Base-by-base conservation (phyloP, 331 rosid genomes). In the Acacia concinna region DNA sequence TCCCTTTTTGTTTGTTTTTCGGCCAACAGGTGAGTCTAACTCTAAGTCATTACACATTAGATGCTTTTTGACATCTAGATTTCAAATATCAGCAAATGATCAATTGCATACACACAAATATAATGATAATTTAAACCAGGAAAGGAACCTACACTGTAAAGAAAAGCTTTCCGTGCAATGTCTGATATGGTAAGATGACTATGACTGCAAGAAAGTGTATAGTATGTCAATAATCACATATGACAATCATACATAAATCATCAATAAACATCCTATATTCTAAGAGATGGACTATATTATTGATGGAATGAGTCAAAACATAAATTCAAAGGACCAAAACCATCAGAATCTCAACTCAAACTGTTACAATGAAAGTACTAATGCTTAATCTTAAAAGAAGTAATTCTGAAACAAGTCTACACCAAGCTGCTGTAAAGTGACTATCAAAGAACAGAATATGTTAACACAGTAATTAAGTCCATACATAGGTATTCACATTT, bases 121-220 rank as follows among this genome's bases (percentile, higher is more conserved):
- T 14, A 31, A 62, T 62, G 64, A 41, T 31, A 69, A 43, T 47
- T 20, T 54, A 54, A 54, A 75, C 81, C 41, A 79, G 57, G 65
- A 73, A 85, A 54, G 86, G 68, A 79, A 62, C 92, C 62, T 96
- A 96, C 99, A 81, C 99, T 96, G 80, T 89, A 87, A 81, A 96
- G 99, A 89, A 96, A 96, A 89, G 99, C 98, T 85, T 96, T 96
- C 88, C 99, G 87, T 38, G 99, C 99, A 81, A 96, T 85, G 74
- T 96, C 99, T 46, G 97, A 90, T 82, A 93, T 86, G 7, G 98
- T 91, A 85, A 91, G 97, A 47, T 92, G 96, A 72, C 84, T 83
- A 66, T 85, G 92, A 81, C 98, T 93, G 93, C 90, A 73, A 77
- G 79, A 76, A 64, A 65, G 71, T 76, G 66, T 64, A 65, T 51